These are phyloP conservation scores for Pelargonium fulgidum DNA, from an alignment of 441 rosid species.

Conservation along the genomic window DNA sequence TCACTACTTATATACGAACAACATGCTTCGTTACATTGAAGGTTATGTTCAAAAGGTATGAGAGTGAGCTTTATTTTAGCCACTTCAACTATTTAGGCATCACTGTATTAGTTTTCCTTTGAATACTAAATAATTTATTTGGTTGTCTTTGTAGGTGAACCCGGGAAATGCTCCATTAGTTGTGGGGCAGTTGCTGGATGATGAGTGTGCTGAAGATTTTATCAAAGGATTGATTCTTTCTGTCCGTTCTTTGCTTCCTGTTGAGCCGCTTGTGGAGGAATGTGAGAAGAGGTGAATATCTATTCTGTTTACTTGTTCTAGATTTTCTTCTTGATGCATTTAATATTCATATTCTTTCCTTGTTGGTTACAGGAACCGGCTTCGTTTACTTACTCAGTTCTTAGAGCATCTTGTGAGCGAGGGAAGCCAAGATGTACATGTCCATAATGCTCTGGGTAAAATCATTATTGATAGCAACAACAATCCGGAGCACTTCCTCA, in stretches of 20 bases:
- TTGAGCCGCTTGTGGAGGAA: conserved; percentile 95
- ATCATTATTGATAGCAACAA: conserved; percentile 95
- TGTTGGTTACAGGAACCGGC: conserved; percentile 74
- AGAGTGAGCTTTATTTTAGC: neutral
- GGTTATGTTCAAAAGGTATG: conserved; percentile 97
- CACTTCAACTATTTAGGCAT: too few relatives aligned
- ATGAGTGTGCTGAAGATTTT: conserved; percentile 89
- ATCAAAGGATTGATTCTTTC: conserved; percentile 88
- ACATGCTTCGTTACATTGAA: conserved; percentile 98
- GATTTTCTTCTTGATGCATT: conserved; percentile 15
- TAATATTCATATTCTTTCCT: conserved; percentile 17
- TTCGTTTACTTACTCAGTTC: conserved; percentile 95
- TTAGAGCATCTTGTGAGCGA: conserved; percentile 99
- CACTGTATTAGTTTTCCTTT: too few relatives aligned
- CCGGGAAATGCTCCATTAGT: conserved; percentile 88
- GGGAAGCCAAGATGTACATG: conserved; percentile 99
- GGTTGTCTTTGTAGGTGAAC: conserved; percentile 54
- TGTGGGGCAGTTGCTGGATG: conserved; percentile 89
- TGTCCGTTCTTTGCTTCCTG: conserved; percentile 96
- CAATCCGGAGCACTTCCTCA: conserved; percentile 98
- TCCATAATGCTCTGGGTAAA: conserved; percentile 98
- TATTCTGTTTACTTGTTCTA: conserved; percentile 7
- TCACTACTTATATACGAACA: conserved; percentile 91
- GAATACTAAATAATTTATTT: conserved; percentile 10
- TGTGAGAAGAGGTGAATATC: conserved; percentile 84